phyloP scores from a whole-genome alignment of 78 protist species.

The Speleostelium caveatum region DNA sequence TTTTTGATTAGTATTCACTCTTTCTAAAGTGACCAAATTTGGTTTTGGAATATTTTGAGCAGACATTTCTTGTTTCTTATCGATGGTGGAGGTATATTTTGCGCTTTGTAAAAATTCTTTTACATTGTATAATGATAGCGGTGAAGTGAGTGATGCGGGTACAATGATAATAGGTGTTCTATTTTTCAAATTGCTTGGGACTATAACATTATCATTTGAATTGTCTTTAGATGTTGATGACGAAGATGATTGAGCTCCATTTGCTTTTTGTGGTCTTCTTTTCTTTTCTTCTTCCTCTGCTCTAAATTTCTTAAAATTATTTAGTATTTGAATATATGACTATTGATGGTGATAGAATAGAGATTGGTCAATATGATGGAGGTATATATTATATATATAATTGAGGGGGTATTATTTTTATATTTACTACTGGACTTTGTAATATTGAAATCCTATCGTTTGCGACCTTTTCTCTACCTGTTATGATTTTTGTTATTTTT shows the following conservation, averaged over 20 bases:
- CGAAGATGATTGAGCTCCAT: background rate
- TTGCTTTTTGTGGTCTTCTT: background rate
- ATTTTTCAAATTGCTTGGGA: background rate
- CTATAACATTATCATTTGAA: background rate
- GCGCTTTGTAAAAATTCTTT: conserved; percentile 45
- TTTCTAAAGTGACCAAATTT: conserved; percentile 17
- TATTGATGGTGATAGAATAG: background rate
- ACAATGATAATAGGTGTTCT: conserved; percentile 80
- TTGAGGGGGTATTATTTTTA: background rate
- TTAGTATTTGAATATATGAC: conserved; percentile 33
- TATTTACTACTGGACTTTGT: conserved; percentile 35
- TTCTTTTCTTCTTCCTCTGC: conserved; percentile 47
- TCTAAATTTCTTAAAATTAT: conserved; percentile 44
- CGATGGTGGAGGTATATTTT: conserved; percentile 33
- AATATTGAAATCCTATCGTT: conserved; percentile 39
- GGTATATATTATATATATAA: background rate
- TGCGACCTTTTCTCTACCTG: conserved; percentile 27
- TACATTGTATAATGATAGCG: conserved; percentile 51
- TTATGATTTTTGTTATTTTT: conserved; percentile 26
- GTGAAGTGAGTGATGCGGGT: conserved; percentile 60
- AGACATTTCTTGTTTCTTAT: conserved; percentile 47
- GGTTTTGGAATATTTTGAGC: conserved; percentile 52
- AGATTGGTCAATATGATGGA: background rate
- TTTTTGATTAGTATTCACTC: conserved; percentile 29
- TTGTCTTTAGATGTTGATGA: background rate